These are phyloP conservation scores for Melastoma malabathricum DNA, from an alignment of 345 rosid species.

Conservation along the genomic window DNA sequence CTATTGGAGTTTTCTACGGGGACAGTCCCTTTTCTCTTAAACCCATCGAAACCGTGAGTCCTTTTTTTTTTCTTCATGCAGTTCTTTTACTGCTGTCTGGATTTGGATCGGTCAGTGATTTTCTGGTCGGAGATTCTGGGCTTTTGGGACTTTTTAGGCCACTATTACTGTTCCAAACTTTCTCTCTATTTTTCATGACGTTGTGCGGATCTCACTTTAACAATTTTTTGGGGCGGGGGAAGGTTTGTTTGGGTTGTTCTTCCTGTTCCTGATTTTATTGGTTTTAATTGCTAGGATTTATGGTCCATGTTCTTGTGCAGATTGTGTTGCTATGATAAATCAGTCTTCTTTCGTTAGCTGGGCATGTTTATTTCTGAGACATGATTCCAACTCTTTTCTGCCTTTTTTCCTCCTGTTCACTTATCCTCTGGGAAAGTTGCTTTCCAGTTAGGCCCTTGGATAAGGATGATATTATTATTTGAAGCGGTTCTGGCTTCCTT, in stretches of 20 bases:
- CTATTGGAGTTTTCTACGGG: conserved; percentile 81
- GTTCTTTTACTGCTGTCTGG: neutral
- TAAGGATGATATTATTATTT: too few relatives aligned
- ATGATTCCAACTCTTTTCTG: neutral
- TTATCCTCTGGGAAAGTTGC: neutral
- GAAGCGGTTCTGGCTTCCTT: too few relatives aligned
- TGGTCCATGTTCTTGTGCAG: too few relatives aligned
- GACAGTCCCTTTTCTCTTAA: conserved; percentile 78
- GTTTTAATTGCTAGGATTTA: neutral
- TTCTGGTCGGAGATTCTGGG: too few relatives aligned
- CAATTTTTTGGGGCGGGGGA: neutral
- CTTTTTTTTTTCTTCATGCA: neutral
- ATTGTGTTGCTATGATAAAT: neutral
- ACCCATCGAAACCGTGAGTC: conserved; percentile 74
- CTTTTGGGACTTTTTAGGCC: too few relatives aligned
- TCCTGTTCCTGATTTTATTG: neutral
- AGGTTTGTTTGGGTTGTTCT: neutral
- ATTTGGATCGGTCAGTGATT: neutral
- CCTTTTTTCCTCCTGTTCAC: neutral
- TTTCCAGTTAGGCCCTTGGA: too few relatives aligned
- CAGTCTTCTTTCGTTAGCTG: too few relatives aligned
- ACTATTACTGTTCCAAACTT: too few relatives aligned
- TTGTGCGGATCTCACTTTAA: neutral
- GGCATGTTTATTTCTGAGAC: too few relatives aligned
- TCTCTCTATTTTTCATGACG: neutral